phyloP scores from a whole-genome alignment of 768 basidiomycete genomes.

The Cystofilobasidium capitatum region DNA sequence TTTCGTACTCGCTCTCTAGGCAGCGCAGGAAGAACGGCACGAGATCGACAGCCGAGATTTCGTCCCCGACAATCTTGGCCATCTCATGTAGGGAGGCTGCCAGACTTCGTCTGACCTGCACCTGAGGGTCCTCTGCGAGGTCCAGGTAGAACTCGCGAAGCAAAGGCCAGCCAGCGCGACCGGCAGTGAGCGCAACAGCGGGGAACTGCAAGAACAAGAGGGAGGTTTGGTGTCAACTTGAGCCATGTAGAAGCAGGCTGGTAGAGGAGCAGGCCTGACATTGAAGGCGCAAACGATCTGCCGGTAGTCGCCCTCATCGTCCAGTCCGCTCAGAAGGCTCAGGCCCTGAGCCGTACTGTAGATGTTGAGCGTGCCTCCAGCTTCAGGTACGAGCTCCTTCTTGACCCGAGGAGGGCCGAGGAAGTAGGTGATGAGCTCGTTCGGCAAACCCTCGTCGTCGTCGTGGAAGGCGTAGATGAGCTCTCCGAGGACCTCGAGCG shows the following conservation, averaged over 20 bases:
- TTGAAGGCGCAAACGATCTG: constrained; percentile 40
- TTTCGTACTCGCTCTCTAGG: constrained; percentile 52
- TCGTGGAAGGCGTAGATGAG: constrained; percentile 71
- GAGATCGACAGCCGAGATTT: constrained; percentile 58
- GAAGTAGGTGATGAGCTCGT: constrained; percentile 65
- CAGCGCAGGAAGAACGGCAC: constrained; percentile 58
- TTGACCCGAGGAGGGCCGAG: constrained; percentile 44
- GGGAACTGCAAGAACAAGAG: constrained; percentile 67
- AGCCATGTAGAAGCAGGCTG: background rate
- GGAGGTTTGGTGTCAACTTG: background rate
- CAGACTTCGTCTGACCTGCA: constrained; percentile 64
- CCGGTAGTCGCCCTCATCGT: constrained; percentile 25
- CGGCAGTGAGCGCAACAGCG: constrained; percentile 75
- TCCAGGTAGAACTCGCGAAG: constrained; percentile 59
- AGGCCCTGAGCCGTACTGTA: constrained; percentile 5
- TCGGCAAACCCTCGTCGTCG: constrained; percentile 49
- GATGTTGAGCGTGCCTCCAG: constrained; percentile 5
- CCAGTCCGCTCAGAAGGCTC: background rate
- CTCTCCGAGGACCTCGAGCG: constrained; percentile 80
- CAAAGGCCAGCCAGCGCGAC: constrained; percentile 59
- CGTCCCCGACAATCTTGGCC: constrained; percentile 69
- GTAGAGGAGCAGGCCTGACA: constrained; percentile 30
- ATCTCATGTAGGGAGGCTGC: constrained; percentile 84
- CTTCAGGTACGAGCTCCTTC: background rate
- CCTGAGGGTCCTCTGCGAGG: constrained; percentile 52